Evolutionary conservation across 2,329 filamentous ascomycete species (phyloP), one percentile per base, ranked within the genome.

Genomic region (Fusarium oxysporum): DNA sequence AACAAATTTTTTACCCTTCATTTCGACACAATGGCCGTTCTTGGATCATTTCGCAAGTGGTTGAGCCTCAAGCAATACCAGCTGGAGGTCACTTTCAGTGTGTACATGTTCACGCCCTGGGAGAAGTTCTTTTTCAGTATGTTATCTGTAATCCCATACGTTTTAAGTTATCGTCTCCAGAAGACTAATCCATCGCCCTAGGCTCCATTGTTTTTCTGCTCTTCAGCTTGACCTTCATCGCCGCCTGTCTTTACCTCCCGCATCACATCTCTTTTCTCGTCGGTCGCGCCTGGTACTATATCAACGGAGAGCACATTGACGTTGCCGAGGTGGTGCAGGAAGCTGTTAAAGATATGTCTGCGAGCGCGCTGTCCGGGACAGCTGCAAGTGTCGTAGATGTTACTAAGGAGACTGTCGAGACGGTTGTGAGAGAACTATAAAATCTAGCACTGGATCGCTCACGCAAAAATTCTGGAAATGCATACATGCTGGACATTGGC

Each of bases 51-150:
- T 78, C 89, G 93, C 74, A 91, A 92, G 82, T 98, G 95, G 94
- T 88, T 98, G 76, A 92, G 95, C 83, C 90, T 95, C 83, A 99
- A 99, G 88, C 92, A 95, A 82, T 98, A 98, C 87, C 96, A 98
- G 86, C 95, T 98, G 81, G 96, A 99, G 85, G 96, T 98, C 82
- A 98, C 96, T 17, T 96, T 97, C 83, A 92, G 93, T 69, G 89
- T 98, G 32, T 98, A 99, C 88, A 98, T 99, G 93, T 92, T 98
- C 78, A 98, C 95, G 41, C 93, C 95, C 3, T 95, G 93, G 58
- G 96, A 99, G 86, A 97, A 97, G 83, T 96, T 97, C 84, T 92
- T 97, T 78, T 97, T 98, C 85, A 98, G 96, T 98, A 89, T 65
- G 94, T 83, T 10, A 17, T 25, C 16, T 45, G 30, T 55, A 47